A percentile compares a stretch with the other conserved stretches of the same genome.
Evolutionary conservation across 2,329 filamentous ascomycete genomes (phyloP).

Genomic region (Geoglossum cookeanum): DNA sequence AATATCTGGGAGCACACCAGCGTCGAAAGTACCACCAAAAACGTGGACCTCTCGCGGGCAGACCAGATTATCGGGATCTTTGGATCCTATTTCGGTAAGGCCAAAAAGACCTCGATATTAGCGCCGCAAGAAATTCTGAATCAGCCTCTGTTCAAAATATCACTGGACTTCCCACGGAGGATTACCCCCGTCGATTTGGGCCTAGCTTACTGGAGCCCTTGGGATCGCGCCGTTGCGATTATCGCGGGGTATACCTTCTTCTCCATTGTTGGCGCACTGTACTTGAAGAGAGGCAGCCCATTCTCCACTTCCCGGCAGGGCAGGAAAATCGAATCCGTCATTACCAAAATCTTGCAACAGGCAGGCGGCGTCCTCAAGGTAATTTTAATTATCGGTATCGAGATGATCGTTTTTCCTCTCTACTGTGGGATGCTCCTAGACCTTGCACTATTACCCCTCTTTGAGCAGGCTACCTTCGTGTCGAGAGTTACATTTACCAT

Average conservation of each 20-base stretch:
- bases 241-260: slow-evolving; percentile 64
- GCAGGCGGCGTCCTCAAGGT: slow-evolving; percentile 96
- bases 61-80: not conserved
- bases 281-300: slow-evolving; percentile 53
- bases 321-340: slow-evolving; percentile 46
- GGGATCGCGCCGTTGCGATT: slow-evolving; percentile 51
- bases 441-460: slow-evolving; percentile 70
- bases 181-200: slow-evolving; percentile 27
- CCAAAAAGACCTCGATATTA: not conserved
- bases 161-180: not conserved
- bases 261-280: slow-evolving; percentile 54
- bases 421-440: slow-evolving; percentile 91
- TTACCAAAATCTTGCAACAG: slow-evolving; percentile 74
- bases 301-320: slow-evolving; percentile 39
- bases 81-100: not conserved
- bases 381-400: slow-evolving; percentile 93
- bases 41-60: not conserved
- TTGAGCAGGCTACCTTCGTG: slow-evolving; percentile 58
- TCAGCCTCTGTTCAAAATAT: not conserved
- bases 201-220: slow-evolving; percentile 47
- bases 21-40: not conserved
- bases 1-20: not conserved
- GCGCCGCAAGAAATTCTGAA: not conserved
- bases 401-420: slow-evolving; percentile 93
- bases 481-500: slow-evolving; percentile 63